phyloP scores from a whole-genome alignment of 768 basidiomycete species.

The Tulasnella sp. region DNA sequence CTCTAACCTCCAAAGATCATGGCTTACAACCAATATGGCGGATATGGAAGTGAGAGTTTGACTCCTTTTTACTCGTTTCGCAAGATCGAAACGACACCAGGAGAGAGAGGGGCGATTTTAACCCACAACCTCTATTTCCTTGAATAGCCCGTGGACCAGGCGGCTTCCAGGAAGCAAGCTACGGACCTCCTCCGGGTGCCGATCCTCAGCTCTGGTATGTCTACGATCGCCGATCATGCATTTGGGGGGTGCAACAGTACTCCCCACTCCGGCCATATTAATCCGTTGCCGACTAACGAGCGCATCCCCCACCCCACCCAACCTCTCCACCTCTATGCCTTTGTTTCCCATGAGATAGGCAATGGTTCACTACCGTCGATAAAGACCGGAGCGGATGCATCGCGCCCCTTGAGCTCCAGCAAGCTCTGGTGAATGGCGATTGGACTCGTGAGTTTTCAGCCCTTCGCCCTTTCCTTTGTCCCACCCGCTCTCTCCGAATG shows the following conservation, averaged over 20 bases:
- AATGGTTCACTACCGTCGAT: conserved; percentile 28
- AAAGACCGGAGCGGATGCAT: conserved; percentile 23
- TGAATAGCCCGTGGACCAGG: conserved; percentile 7
- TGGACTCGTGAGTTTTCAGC: conserved; percentile 64
- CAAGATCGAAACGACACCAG: not conserved
- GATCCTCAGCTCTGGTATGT: conserved; percentile 29
- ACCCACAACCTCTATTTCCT: too few relatives aligned
- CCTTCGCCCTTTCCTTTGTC: not conserved
- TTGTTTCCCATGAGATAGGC: not conserved
- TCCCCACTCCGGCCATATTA: not conserved
- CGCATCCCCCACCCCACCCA: not conserved
- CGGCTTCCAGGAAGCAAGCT: not conserved
- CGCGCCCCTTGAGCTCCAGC: conserved; percentile 31
- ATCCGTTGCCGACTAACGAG: not conserved
- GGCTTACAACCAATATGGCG: conserved; percentile 26
- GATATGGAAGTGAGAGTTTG: conserved; percentile 11
- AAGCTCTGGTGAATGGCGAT: conserved; percentile 57
- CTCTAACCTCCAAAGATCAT: not conserved
- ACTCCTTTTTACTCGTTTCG: not conserved
- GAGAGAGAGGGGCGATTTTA: too few relatives aligned
- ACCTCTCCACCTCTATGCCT: not conserved
- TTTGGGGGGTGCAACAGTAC: not conserved
- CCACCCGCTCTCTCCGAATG: too few relatives aligned
- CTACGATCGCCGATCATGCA: not conserved
- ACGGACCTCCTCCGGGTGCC: conserved; percentile 27